These are phyloP conservation scores for Colletotrichum lini DNA, from an alignment of 2,329 filamentous ascomycete species.

Conservation along the genomic window DNA sequence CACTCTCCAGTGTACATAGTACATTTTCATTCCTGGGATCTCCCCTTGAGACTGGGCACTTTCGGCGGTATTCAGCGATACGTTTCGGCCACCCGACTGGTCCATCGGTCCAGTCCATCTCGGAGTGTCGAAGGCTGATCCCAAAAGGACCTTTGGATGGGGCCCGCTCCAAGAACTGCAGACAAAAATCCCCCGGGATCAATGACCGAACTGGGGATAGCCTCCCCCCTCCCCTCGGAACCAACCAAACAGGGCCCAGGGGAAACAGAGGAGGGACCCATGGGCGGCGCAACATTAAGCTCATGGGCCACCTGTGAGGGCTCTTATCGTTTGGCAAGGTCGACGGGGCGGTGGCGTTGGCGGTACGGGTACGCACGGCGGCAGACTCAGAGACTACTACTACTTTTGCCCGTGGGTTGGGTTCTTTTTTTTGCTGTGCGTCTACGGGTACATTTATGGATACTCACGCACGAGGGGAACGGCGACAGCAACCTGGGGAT, in stretches of 20 bases:
- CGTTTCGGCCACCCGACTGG: slow-evolving; percentile 29
- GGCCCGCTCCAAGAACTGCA: slow-evolving; percentile 39
- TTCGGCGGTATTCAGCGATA: slow-evolving; percentile 39
- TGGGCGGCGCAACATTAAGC: slow-evolving; percentile 36
- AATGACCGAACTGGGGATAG: slow-evolving; percentile 29
- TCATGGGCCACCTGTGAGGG: slow-evolving; percentile 35
- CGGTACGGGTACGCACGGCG: not conserved
- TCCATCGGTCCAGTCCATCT: slow-evolving; percentile 9
- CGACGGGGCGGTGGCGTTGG: slow-evolving; percentile 12
- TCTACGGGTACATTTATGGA: not conserved
- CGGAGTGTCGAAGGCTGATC: not conserved
- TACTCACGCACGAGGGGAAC: not conserved
- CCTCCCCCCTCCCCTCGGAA: not conserved
- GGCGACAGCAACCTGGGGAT: not conserved
- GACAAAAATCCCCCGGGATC: slow-evolving; percentile 42
- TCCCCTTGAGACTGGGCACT: slow-evolving; percentile 21
- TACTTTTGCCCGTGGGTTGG: slow-evolving; percentile 1
- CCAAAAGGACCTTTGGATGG: slow-evolving; percentile 32
- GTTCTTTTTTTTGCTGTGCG: not conserved
- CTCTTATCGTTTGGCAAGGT: slow-evolving; percentile 40
- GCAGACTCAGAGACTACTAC: not conserved
- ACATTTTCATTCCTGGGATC: slow-evolving; percentile 1
- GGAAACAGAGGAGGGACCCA: not conserved
- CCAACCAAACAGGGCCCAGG: slow-evolving; percentile 29
- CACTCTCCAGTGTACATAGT: not conserved